Evolutionary conservation across 129 eudicot species (phyloP), one percentile per base, ranked within the genome.

Genomic region (Saussurea involucrata): DNA sequence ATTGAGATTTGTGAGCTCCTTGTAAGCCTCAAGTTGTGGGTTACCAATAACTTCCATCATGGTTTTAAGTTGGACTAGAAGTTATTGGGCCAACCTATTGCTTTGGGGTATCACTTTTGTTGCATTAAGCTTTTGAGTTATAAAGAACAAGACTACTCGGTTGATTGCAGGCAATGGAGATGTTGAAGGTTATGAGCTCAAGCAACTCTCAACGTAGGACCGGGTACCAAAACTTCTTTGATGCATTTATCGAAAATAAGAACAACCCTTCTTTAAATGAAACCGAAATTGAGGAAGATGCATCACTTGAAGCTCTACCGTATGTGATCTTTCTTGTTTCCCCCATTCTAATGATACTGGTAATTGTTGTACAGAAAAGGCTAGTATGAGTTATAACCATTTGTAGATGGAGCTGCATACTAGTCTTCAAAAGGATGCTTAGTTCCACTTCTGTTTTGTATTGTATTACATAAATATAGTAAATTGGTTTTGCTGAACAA

Each of bases 141-240:
- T 18, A 2, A n/a, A n/a, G 25, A 27, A 3, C 80, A 36, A 29
- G 67, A 66, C 36, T 17, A 78, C 63, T 34, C 58, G 61, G 25
- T 32, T 71, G 28, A 66, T 83, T 79, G 73, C 90, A 93, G 98
- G 98, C 98, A 83, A 93, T 93, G 98, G 97, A 90, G 75, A 87
- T 90, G 86, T 46, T 93, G 95, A 93, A 88, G 83, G 95, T 90
- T 55, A 83, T 42, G 3, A 79, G 73, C 78, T 75, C 85, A 70
- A 69, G 55, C 4, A 66, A 24, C 53, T 44, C 91, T 76, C 76
- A 63, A 21, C 77, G 37, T n/a, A 87, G 63, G 86, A 82, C 87
- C 1, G 91, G 86, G 63, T 93, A 90, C 84, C 95, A 88, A 75
- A 90, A 75, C 69, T 93, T 75, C 76, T 93, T 93, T 42, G 91